A percentile compares a stretch with the other conserved stretches of the same genome.
phyloP scores from a whole-genome alignment of 306 rosid species.

The Fagus sylvatica region DNA sequence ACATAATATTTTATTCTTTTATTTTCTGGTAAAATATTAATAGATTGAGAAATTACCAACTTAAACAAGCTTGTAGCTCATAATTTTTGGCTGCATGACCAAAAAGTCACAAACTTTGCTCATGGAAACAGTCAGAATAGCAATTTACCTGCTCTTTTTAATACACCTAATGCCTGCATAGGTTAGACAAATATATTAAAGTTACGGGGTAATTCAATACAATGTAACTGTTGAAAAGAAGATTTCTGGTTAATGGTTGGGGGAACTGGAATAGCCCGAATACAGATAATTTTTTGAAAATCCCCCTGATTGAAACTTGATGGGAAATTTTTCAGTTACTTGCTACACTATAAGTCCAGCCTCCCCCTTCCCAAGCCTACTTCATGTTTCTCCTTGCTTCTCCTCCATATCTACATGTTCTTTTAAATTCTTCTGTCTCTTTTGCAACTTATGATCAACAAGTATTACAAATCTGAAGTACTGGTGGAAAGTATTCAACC shows the following conservation, averaged over 20 bases:
- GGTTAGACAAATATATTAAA: neutral
- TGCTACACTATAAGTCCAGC: neutral
- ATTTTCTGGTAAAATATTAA: neutral
- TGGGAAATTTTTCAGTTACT: neutral
- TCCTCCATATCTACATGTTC: neutral
- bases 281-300: neutral
- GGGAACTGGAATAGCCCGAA: neutral
- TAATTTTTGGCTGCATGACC: neutral
- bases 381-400: neutral
- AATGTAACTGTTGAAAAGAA: neutral
- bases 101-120: neutral
- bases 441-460: neutral
- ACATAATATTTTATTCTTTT: neutral
- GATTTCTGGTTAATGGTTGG: neutral
- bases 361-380: neutral
- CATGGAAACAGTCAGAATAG: neutral
- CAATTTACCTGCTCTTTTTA: neutral
- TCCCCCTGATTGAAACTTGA: neutral
- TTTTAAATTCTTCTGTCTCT: neutral
- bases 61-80: neutral
- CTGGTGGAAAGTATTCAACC: too few relatives aligned
- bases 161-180: neutral
- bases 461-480: neutral
- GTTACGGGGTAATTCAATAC: neutral
- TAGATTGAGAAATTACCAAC: neutral